Conservation (phyloP, 495 filamentous ascomycete species). For the Daldinia loculata region DNA sequence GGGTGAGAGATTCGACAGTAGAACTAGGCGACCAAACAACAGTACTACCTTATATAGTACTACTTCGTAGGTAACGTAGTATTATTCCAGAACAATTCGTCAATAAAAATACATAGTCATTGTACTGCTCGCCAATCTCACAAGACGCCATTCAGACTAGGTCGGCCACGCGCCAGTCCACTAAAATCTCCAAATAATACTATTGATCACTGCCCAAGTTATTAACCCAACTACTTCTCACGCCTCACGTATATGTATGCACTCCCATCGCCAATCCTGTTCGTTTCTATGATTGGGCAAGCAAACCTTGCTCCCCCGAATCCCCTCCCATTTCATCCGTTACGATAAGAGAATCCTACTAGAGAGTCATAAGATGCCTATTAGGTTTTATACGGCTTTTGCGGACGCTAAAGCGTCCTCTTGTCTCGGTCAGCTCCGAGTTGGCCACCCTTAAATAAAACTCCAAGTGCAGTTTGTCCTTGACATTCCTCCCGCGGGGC, state of each 20-base stretch:
- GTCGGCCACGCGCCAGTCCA: conserved; percentile 17
- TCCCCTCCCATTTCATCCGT: not conserved
- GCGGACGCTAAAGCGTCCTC: not conserved
- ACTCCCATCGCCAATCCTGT: not conserved
- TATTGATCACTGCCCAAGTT: not conserved
- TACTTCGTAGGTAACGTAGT: conserved; percentile 14
- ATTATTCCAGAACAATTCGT: conserved; percentile 39
- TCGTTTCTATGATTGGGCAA: not conserved
- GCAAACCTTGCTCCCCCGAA: not conserved
- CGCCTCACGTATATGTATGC: not conserved
- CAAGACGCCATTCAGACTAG: conserved; percentile 4
- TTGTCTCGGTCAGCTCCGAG: not conserved
- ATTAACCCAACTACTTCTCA: not conserved
- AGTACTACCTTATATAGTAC: not conserved
- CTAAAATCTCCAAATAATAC: conserved; percentile 1
- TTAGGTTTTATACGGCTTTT: not conserved
- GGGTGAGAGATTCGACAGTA: not conserved
- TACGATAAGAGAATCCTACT: not conserved
- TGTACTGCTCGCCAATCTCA: conserved; percentile 34
- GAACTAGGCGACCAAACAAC: not conserved
- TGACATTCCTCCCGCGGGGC: not conserved
- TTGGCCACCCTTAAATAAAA: not conserved
- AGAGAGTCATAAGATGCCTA: not conserved
- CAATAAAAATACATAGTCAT: conserved; percentile 15
- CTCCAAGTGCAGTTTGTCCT: no score